These are phyloP conservation scores for Botryotinia calthae DNA, from an alignment of 2,329 filamentous ascomycete species.

Conservation along the genomic window DNA sequence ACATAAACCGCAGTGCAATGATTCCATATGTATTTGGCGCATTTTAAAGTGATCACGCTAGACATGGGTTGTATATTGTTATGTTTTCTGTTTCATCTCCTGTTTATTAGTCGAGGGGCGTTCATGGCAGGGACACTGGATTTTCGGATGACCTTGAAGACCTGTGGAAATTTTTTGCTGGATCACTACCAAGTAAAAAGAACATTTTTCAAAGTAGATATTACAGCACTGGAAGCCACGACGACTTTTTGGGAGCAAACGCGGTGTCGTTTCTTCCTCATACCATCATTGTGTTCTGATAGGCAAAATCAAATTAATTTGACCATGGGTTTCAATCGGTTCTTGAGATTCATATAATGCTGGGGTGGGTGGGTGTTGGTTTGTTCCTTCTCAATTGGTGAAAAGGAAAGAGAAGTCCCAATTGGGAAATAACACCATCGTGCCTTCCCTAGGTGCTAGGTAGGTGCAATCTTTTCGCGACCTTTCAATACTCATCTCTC, in stretches of 20 bases:
- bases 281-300: constrained; percentile 18
- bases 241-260: not conserved
- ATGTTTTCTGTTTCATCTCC: constrained; percentile 18
- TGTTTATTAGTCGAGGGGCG: constrained; percentile 21
- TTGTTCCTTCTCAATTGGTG: not conserved
- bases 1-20: constrained; percentile 33
- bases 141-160: constrained; percentile 17
- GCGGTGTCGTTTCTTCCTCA: constrained; percentile 3
- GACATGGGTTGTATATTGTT: constrained; percentile 19
- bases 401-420: not conserved
- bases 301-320: constrained; percentile 21
- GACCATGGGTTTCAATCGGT: constrained; percentile 9
- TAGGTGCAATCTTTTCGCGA: not conserved
- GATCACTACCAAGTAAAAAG: constrained; percentile 29
- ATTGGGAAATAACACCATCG: not conserved
- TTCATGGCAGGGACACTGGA: constrained; percentile 24
- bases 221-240: constrained; percentile 16
- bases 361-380: not conserved
- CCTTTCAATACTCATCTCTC: not conserved
- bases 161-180: constrained; percentile 24
- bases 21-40: constrained; percentile 39
- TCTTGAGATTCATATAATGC: not conserved
- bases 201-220: constrained; percentile 26
- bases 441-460: not conserved
- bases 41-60: constrained; percentile 27